phyloP scores from a whole-genome alignment of 805 yeast genomes.

The Jamesozyma hellenica region DNA sequence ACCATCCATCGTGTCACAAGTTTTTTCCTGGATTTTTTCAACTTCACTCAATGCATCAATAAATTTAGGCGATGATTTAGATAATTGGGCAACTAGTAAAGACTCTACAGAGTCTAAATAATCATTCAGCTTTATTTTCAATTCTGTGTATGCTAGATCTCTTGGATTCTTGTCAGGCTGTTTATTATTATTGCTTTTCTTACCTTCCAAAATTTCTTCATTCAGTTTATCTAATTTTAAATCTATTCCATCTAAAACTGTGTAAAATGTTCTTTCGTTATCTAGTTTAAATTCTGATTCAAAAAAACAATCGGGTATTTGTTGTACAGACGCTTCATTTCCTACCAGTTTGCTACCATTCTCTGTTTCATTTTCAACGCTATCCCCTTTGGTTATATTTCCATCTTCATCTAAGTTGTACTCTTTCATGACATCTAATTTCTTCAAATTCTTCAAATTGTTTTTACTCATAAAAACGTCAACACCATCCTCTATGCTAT shows the following conservation, averaged over 20 bases:
- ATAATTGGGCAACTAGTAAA: constrained; percentile 69
- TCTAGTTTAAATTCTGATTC: constrained; percentile 66
- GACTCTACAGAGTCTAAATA: constrained; percentile 81
- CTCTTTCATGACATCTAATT: constrained; percentile 31
- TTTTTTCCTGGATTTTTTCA: constrained; percentile 47
- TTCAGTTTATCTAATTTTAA: constrained; percentile 29
- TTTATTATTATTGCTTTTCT: neutral
- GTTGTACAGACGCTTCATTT: constrained; percentile 13
- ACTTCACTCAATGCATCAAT: constrained; percentile 78
- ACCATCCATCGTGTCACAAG: constrained; percentile 40
- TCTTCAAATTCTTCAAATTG: constrained; percentile 33
- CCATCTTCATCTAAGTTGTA: constrained; percentile 11
- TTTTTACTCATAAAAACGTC: constrained; percentile 35
- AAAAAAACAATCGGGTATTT: constrained; percentile 61
- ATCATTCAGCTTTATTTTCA: constrained; percentile 72
- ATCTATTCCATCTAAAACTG: constrained; percentile 55
- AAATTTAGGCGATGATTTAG: constrained; percentile 74
- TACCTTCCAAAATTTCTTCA: constrained; percentile 11
- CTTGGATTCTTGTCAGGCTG: constrained; percentile 19
- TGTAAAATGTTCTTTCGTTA: constrained; percentile 73
- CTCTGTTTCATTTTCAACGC: constrained; percentile 10
- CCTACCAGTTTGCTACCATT: constrained; percentile 9
- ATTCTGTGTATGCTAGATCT: constrained; percentile 40
- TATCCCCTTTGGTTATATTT: neutral
- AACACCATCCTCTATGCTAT: constrained; percentile 36